phyloP scores from a whole-genome alignment of 208 protist genomes.

The Leishmania guyanensis region DNA sequence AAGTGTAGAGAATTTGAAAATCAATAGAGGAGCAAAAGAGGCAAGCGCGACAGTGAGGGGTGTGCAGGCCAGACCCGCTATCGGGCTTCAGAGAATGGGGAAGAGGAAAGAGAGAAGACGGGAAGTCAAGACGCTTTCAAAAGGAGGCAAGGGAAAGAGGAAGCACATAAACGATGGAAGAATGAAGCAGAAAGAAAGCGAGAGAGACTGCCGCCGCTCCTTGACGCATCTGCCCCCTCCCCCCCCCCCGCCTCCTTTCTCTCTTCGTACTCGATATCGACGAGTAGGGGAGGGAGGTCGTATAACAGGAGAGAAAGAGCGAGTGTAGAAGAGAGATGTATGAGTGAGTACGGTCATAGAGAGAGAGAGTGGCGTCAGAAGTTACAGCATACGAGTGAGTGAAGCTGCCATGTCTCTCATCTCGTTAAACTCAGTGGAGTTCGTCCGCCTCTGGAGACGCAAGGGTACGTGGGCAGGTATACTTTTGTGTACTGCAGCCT shows the following conservation, averaged over 20 bases:
- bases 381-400: neutral
- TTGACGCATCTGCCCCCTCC: neutral
- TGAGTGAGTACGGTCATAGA: neutral
- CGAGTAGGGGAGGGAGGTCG: neutral
- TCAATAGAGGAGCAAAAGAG: neutral
- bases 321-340: neutral
- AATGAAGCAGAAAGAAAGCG: neutral
- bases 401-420: neutral
- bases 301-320: neutral
- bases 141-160: too few relatives aligned
- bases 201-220: neutral
- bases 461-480: neutral
- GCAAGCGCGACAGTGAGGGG: neutral
- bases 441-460: neutral
- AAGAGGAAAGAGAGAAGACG: neutral
- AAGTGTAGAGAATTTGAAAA: neutral
- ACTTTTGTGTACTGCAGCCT: neutral
- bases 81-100: neutral
- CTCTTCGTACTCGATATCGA: neutral
- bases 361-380: neutral
- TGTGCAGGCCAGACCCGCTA: neutral
- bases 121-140: too few relatives aligned
- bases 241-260: neutral
- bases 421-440: neutral
- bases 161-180: neutral